Conservation (phyloP, 208 protist genomes). For the Leptomonas pyrrhocoris region DNA sequence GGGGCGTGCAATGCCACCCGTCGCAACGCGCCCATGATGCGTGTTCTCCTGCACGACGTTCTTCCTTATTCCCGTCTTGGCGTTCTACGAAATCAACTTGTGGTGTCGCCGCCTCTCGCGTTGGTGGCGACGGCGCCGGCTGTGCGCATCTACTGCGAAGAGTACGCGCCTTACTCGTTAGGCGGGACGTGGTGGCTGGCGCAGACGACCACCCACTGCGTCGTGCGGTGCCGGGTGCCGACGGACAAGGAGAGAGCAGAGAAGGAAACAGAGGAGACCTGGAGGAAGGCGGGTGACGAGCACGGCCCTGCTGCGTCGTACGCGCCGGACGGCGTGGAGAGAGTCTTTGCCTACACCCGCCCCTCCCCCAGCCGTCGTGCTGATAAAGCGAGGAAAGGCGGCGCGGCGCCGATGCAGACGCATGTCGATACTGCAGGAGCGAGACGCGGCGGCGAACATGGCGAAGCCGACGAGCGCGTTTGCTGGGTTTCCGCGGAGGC, state of each 20-base stretch:
- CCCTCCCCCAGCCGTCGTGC: neutral
- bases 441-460: no score
- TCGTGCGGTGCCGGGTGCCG: slow-evolving; percentile 1
- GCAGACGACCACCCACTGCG: slow-evolving; percentile 12
- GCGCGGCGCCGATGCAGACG: no score
- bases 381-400: neutral
- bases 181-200: slow-evolving; percentile 19
- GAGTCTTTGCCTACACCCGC: neutral
- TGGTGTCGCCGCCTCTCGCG: slow-evolving; percentile 11
- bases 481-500: no score
- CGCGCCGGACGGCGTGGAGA: neutral
- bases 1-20: neutral
- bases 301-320: neutral
- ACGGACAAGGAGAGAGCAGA: neutral
- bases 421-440: no score
- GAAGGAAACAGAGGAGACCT: no score
- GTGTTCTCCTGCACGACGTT: slow-evolving; percentile 8
- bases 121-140: slow-evolving; percentile 5
- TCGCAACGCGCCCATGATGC: slow-evolving; percentile 9
- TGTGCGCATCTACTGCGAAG: slow-evolving; percentile 11
- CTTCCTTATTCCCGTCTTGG: slow-evolving; percentile 6
- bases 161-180: slow-evolving; percentile 5
- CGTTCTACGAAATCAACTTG: slow-evolving; percentile 9
- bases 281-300: neutral
- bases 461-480: no score